These are phyloP conservation scores for Fistulinella cinereoalba DNA, from an alignment of 1,284 basidiomycete genomes.

Conservation along the genomic window DNA sequence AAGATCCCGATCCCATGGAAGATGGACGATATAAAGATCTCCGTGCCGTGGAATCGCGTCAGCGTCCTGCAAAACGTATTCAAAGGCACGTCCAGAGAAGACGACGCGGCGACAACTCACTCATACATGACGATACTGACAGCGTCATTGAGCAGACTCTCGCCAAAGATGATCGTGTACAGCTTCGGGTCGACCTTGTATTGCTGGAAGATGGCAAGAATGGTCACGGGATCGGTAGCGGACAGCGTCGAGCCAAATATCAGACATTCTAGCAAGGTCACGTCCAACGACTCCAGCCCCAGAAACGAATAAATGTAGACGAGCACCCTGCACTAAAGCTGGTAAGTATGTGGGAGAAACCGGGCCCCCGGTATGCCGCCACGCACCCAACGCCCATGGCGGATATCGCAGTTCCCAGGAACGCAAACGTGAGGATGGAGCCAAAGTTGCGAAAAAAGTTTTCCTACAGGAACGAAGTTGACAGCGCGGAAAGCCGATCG, in stretches of 20 bases:
- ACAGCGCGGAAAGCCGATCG: neutral
- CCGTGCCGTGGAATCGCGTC: constrained; percentile 87
- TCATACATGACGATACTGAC: constrained; percentile 99
- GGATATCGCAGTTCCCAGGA: constrained; percentile 95
- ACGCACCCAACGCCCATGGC: constrained; percentile 93
- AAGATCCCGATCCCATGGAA: constrained; percentile 97
- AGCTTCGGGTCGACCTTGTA: constrained; percentile 99
- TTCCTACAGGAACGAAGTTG: constrained; percentile 54
- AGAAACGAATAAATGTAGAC: constrained; percentile 95
- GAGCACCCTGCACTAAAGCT: constrained; percentile 69
- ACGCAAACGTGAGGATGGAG: constrained; percentile 95
- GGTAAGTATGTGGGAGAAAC: constrained; percentile 36
- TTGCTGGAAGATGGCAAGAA: constrained; percentile 97
- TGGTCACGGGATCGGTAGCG: constrained; percentile 97
- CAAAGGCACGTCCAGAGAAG: constrained; percentile 8
- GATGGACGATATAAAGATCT: constrained; percentile 85
- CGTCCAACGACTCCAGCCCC: constrained; percentile 80
- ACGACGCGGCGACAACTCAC: constrained; percentile 52
- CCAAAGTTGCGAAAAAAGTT: constrained; percentile 98
- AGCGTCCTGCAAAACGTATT: constrained; percentile 63
- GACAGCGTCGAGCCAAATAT: constrained; percentile 96
- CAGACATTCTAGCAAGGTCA: constrained; percentile 88
- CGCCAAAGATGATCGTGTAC: constrained; percentile 97
- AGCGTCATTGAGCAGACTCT: constrained; percentile 96
- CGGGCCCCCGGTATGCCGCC: neutral